Conservation (phyloP, 2,329 filamentous ascomycete species). For the Cladosporium sphaerospermum region DNA sequence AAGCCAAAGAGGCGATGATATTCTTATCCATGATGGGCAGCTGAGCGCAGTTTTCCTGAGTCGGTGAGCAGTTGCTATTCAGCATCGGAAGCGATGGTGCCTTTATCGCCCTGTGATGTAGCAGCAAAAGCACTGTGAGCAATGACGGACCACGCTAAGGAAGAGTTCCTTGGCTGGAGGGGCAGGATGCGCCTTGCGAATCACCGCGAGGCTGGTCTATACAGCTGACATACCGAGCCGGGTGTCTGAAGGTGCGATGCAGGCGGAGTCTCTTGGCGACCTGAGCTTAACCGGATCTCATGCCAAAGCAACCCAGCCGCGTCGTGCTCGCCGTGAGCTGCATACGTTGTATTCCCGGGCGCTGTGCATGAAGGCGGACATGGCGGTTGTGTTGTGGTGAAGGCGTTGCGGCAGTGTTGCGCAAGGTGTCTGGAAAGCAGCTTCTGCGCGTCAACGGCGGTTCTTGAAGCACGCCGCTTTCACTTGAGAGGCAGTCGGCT, state of each 20-base stretch:
- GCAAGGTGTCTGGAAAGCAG: too few species aligned
- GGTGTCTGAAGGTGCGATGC: not conserved
- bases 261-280: constrained; percentile 3
- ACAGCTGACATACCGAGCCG: not conserved
- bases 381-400: too few species aligned
- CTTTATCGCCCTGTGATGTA: not conserved
- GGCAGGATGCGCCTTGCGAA: not conserved
- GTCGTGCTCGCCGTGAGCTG: too few species aligned
- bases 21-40: not conserved
- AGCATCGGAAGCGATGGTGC: not conserved
- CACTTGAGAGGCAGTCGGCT: too few species aligned
- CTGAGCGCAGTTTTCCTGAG: not conserved
- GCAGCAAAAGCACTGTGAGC: not conserved
- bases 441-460: too few species aligned
- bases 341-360: too few species aligned
- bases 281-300: constrained; percentile 5
- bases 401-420: too few species aligned
- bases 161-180: constrained; percentile 11
- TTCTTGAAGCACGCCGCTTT: too few species aligned
- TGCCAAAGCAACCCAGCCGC: not conserved
- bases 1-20: not conserved
- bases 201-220: not conserved
- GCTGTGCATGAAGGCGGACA: too few species aligned
- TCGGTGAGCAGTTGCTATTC: not conserved
- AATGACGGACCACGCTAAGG: constrained; percentile 1